Evolutionary conservation across 345 rosid species (phyloP).

Genomic region (Populus nigra): DNA sequence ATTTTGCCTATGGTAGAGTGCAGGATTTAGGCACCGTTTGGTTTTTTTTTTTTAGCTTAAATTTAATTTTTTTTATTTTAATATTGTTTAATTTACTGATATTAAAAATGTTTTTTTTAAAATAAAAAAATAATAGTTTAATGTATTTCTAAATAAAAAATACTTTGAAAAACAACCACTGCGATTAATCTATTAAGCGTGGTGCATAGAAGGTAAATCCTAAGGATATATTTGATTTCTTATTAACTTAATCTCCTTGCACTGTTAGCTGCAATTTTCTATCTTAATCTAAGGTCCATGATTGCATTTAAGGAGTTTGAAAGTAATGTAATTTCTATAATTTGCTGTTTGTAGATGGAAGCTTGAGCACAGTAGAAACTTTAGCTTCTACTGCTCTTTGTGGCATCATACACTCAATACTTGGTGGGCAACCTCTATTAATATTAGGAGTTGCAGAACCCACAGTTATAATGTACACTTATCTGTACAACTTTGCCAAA

Average conservation of each 20-base stretch:
- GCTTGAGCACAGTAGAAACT: conserved; percentile 70
- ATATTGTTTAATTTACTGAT: too few relatives aligned
- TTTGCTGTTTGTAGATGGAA: conserved; percentile 49
- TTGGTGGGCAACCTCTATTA: conserved; percentile 82
- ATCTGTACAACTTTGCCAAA: conserved; percentile 68
- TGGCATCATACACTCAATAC: conserved; percentile 71
- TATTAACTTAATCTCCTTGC: neutral
- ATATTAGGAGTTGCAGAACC: conserved; percentile 91
- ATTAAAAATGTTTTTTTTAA: too few relatives aligned
- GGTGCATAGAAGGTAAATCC: neutral
- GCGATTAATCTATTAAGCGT: neutral
- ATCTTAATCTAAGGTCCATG: neutral
- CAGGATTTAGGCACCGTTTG: neutral
- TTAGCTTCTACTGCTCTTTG: conserved; percentile 75
- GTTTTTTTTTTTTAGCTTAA: too few relatives aligned
- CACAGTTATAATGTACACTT: conserved; percentile 75
- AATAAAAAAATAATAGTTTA: too few relatives aligned
- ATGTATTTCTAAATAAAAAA: too few relatives aligned
- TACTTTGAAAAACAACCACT: too few relatives aligned
- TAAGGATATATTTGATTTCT: neutral
- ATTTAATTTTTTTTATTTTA: too few relatives aligned
- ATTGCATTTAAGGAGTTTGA: neutral
- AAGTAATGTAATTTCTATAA: neutral
- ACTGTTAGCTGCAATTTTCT: neutral
- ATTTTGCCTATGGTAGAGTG: neutral